phyloP scores from a whole-genome alignment of 306 rosid genomes.

The Coriaria nepalensis region DNA sequence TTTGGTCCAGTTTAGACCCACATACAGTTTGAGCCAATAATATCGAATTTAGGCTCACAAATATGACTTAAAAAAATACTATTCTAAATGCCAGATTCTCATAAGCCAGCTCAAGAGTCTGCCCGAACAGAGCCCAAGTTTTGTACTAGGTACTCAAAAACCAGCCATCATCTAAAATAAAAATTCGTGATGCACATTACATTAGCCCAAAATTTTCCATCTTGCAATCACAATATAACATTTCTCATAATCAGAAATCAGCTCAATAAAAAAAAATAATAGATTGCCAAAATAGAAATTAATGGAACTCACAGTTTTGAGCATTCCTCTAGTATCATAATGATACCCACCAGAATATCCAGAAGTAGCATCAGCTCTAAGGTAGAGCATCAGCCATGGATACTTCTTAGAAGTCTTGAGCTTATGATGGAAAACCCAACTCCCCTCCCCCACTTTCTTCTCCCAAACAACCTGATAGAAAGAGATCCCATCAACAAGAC shows the following conservation, averaged over 20 bases:
- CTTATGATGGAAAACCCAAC: slow-evolving; percentile 64
- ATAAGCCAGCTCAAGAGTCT: no score
- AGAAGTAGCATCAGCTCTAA: slow-evolving; percentile 69
- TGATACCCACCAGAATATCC: slow-evolving; percentile 90
- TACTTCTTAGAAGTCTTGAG: slow-evolving; percentile 60
- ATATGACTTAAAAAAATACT: no score
- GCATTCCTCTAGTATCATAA: slow-evolving; percentile 78
- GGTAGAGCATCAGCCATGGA: slow-evolving; percentile 81
- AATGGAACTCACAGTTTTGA: slow-evolving; percentile 41
- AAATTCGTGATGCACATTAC: no score
- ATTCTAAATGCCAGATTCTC: no score
- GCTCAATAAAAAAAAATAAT: background rate
- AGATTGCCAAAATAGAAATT: background rate
- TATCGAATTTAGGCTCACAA: no score
- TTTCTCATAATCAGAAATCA: background rate
- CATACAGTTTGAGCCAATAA: no score
- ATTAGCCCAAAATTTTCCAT: no score
- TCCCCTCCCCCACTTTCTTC: slow-evolving; percentile 53
- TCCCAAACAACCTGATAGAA: slow-evolving; percentile 66
- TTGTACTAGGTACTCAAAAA: no score
- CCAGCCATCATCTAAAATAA: no score
- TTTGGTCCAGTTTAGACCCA: no score
- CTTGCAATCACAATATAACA: no score
- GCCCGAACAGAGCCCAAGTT: no score
- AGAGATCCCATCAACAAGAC: slow-evolving; percentile 23